Base-by-base conservation (phyloP, 2,329 filamentous ascomycete genomes). In the Polychaeton citri region DNA sequence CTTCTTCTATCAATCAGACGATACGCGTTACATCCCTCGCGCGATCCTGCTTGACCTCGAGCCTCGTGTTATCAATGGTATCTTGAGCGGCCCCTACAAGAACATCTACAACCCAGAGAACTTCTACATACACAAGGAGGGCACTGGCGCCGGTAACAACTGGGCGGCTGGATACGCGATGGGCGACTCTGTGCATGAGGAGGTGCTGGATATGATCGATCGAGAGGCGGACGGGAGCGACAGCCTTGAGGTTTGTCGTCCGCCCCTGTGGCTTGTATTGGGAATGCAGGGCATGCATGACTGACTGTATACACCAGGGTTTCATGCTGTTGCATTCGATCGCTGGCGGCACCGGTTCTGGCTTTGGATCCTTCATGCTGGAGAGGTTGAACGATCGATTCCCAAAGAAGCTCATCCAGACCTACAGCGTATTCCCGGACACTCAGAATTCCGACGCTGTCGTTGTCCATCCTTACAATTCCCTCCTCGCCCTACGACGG, bases 61-160 rank as follows among this genome's bases (percentile, higher is more conserved):
- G 62, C 90, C 90, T 17, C 74, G 90, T 45, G 87, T 96, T 44
- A 81, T 98, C 54, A 82, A 96, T 56, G 69, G 77, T 42, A 98
- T 98, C 49, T 88, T 96, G 64, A 81, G 79, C 7, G 86, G 90
- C 1, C 79, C 87, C 0, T 98, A 98, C 68, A 85, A 81, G 60
- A 96, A 98, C 59, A 98, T 98, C 41, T 98, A 98, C 73, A 98
- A 98, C 58, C 90, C 90, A 0, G 90, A 98, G 62, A 98, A 98
- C 68, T 95, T 96, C 64, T 98, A 92, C 58, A 76, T 96, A 36
- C 85, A 88, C 51, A 92, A 94, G 59, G 81, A 88, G 63, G 90
- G 90, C 39, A 77, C 84, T 37, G 90, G 90, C 32, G 90, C 90
- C 5, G 90, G 86, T 32, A 98, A 98, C 62, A 98, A 96, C 60